phyloP scores from a whole-genome alignment of 208 protist species.

The Leishmania tropica region DNA sequence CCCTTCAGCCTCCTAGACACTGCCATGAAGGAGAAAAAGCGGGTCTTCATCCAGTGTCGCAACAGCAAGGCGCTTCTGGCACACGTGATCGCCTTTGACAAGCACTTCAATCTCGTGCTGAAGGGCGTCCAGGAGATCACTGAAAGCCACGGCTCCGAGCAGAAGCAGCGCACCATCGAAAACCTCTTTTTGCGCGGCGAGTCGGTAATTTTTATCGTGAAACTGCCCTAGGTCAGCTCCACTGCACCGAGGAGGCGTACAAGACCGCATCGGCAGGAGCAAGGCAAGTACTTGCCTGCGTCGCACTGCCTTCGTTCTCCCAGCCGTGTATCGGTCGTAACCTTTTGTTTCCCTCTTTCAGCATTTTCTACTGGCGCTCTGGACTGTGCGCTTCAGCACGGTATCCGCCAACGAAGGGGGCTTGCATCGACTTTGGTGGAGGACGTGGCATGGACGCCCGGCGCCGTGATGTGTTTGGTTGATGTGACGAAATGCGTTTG shows the following conservation, averaged over 20 bases:
- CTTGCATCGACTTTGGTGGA: too few relatives aligned
- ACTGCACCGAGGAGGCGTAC: background rate
- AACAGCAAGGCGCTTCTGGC: constrained; percentile 99
- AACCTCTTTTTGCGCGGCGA: constrained; percentile 99
- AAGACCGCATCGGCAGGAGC: background rate
- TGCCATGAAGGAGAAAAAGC: constrained; percentile 77
- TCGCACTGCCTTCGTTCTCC: background rate
- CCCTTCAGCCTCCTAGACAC: constrained; percentile 83
- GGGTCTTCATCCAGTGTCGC: constrained; percentile 98
- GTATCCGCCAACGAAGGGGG: background rate
- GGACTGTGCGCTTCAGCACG: background rate
- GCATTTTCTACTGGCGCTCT: background rate
- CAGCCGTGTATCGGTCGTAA: background rate
- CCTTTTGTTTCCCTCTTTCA: background rate
- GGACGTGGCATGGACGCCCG: background rate
- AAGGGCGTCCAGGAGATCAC: constrained; percentile 79
- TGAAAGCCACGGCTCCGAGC: constrained; percentile 93
- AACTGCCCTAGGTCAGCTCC: constrained; percentile 73
- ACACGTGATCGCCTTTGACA: constrained; percentile 99
- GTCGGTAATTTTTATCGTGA: constrained; percentile 98
- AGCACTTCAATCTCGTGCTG: constrained; percentile 99
- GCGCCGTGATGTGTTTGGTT: background rate
- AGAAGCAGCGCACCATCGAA: constrained; percentile 94
- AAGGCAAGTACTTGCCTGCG: background rate
- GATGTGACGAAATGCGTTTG: background rate